Evolutionary conservation across 495 filamentous ascomycete genomes (phyloP).

Genomic region (Talaromyces adpressus): DNA sequence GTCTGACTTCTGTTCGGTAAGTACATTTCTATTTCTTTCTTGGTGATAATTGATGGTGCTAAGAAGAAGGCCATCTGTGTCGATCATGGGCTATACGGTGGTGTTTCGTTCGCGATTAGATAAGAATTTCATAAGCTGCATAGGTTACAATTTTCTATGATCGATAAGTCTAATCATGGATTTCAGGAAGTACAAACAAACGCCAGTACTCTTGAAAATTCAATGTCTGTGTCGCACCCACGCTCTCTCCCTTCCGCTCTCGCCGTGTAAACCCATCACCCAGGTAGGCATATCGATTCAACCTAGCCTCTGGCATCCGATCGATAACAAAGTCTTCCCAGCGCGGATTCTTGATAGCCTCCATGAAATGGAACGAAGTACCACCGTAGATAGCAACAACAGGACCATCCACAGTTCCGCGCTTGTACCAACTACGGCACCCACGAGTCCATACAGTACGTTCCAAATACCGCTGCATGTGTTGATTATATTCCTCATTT

Average conservation of each 20-base stretch:
- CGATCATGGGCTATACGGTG: too few relatives aligned
- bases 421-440: constrained; percentile 44
- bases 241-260: constrained; percentile 12
- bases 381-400: constrained; percentile 27
- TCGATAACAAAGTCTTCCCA: constrained; percentile 42
- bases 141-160: too few relatives aligned
- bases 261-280: constrained; percentile 13
- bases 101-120: too few relatives aligned
- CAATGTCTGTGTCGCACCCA: constrained; percentile 12
- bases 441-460: constrained; percentile 30
- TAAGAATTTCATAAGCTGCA: too few relatives aligned
- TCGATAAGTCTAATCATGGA: constrained; percentile 9
- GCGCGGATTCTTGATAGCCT: constrained; percentile 37
- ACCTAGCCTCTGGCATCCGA: constrained; percentile 21
- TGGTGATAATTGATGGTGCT: too few relatives aligned
- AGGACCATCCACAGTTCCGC: constrained; percentile 15
- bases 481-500: constrained; percentile 21
- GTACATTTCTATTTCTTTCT: too few relatives aligned
- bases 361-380: constrained; percentile 41
- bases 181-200: constrained; percentile 12
- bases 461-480: constrained; percentile 26
- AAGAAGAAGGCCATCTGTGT: too few relatives aligned
- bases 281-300: constrained; percentile 41
- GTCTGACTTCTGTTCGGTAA: too few relatives aligned
- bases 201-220: constrained; percentile 17